Conservation (phyloP, 164 flowering plant species). For the Nymphaea colorata region DNA sequence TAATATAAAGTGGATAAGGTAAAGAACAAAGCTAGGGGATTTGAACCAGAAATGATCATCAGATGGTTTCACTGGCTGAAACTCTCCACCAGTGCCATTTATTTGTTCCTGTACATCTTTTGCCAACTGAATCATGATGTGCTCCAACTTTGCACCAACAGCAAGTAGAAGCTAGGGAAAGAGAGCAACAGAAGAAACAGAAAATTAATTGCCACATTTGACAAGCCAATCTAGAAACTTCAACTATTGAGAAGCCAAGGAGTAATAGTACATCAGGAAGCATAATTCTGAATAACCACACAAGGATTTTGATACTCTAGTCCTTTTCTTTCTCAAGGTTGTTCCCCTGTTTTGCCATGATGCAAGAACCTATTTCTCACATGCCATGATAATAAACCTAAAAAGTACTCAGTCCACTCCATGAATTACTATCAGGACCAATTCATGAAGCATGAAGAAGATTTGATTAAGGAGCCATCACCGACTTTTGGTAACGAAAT, state of each 20-base stretch:
- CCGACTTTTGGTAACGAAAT: no score
- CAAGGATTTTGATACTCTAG: no score
- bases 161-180: conserved; percentile 59
- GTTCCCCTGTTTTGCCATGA: no score
- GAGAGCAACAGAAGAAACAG: background rate
- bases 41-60: conserved; percentile 88
- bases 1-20: conserved; percentile 84
- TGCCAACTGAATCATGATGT: conserved; percentile 65
- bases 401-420: no score
- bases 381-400: no score
- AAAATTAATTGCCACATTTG: background rate
- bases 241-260: background rate
- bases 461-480: no score
- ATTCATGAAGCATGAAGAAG: no score
- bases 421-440: no score
- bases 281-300: no score
- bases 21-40: conserved; percentile 49
- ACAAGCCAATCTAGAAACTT: background rate
- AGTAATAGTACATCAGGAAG: background rate
- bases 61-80: conserved; percentile 51
- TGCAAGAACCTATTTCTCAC: no score
- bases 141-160: conserved; percentile 88
- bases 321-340: no score
- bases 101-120: conserved; percentile 66
- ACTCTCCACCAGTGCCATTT: conserved; percentile 33